Conservation (phyloP, 768 basidiomycete species). For the Steccherinum ochraceum region DNA sequence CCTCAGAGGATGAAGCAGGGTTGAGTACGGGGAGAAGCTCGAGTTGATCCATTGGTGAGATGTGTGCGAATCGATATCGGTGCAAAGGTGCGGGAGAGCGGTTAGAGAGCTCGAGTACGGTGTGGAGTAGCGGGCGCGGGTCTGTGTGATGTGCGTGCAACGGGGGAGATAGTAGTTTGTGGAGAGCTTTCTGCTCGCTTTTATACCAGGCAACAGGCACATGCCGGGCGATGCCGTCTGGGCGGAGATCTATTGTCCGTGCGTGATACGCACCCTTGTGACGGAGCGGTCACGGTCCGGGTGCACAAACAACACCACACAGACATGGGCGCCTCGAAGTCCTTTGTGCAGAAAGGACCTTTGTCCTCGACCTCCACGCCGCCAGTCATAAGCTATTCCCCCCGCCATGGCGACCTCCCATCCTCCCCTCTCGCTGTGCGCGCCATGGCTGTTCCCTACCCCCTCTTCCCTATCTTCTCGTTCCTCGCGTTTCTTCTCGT, state of each 20-base stretch:
- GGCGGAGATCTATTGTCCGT: too few relatives aligned
- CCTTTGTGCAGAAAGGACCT: neutral
- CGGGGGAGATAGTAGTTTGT: too few relatives aligned
- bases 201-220: too few relatives aligned
- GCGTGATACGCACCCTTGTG: too few relatives aligned
- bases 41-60: neutral
- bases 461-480: constrained; percentile 29
- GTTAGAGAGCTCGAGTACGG: neutral
- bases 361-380: neutral
- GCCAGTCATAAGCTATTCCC: neutral
- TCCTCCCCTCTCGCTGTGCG: neutral
- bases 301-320: too few relatives aligned
- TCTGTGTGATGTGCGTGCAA: neutral
- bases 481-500: constrained; percentile 34
- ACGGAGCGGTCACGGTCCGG: too few relatives aligned
- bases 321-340: too few relatives aligned
- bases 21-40: neutral
- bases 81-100: neutral
- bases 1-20: neutral
- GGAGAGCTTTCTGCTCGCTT: too few relatives aligned
- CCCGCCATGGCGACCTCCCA: too few relatives aligned
- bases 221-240: too few relatives aligned
- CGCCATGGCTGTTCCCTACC: constrained; percentile 19
- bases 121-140: neutral
- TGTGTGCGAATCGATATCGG: neutral